Percentiles rank a stretch among this genome's conserved stretches.
Conservation (phyloP, 768 basidiomycete genomes). For the Hydnomerulius pinastri region DNA sequence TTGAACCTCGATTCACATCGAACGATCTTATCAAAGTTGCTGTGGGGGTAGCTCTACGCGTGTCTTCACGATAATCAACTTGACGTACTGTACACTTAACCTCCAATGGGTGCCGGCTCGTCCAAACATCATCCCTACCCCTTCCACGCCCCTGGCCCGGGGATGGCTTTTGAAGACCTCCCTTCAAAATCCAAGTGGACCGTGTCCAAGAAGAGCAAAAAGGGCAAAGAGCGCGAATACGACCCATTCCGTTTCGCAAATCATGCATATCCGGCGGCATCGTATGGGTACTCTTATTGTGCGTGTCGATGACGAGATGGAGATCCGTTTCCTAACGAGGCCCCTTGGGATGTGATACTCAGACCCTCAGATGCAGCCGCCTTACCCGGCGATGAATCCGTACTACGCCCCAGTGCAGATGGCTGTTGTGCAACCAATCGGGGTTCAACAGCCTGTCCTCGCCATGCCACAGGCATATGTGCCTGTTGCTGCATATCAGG, state of each 20-base stretch:
- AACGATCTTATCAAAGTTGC: slow-evolving; percentile 11
- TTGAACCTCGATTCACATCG: not conserved
- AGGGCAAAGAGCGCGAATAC: slow-evolving; percentile 17
- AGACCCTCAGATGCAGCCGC: slow-evolving; percentile 27
- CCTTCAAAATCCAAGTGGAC: slow-evolving; percentile 21
- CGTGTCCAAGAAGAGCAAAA: slow-evolving; percentile 19
- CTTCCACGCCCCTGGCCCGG: slow-evolving; percentile 11
- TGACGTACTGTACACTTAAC: not conserved
- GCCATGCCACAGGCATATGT: slow-evolving; percentile 29
- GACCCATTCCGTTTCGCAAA: slow-evolving; percentile 18
- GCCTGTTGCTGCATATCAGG: slow-evolving; percentile 26
- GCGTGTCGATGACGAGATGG: slow-evolving; percentile 5
- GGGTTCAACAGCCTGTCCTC: slow-evolving; percentile 28
- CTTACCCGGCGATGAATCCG: slow-evolving; percentile 19
- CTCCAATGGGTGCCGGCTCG: slow-evolving; percentile 25
- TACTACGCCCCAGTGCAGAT: slow-evolving; percentile 33
- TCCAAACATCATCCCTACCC: slow-evolving; percentile 26
- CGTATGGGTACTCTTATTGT: slow-evolving; percentile 27
- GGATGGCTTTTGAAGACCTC: not conserved
- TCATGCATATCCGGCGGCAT: slow-evolving; percentile 9
- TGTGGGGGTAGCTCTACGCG: not conserved
- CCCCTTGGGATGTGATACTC: not conserved
- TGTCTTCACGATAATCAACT: not conserved
- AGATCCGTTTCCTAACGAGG: slow-evolving; percentile 14
- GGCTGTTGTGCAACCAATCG: slow-evolving; percentile 21